A percentile compares a stretch with the other conserved stretches of the same genome.
phyloP scores from a whole-genome alignment of 148 eudicot genomes.

The Dysphania ambrosioides region DNA sequence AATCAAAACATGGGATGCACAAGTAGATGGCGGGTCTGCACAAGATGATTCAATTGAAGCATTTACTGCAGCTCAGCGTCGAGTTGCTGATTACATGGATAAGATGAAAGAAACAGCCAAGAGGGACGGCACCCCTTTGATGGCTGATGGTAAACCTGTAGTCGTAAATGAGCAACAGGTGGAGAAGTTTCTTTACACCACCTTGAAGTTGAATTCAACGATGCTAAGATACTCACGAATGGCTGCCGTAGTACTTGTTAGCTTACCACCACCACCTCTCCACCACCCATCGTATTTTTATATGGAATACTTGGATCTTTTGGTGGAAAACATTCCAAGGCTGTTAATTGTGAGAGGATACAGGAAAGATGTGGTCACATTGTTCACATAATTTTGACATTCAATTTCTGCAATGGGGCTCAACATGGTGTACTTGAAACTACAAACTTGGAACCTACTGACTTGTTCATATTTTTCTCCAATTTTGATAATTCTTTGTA shows the following conservation, averaged over 20 bases:
- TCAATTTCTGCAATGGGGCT: conserved; percentile 3
- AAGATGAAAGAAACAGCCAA: conserved; percentile 59
- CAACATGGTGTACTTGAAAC: not conserved
- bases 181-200: conserved; percentile 86
- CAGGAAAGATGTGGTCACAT: conserved; percentile 85
- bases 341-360: conserved; percentile 90
- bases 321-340: conserved; percentile 97
- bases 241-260: conserved; percentile 95
- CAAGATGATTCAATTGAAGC: conserved; percentile 86
- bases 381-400: conserved; percentile 60
- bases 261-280: conserved; percentile 85
- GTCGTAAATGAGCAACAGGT: conserved; percentile 84
- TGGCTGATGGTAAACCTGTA: conserved; percentile 80
- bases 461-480: conserved; percentile 20
- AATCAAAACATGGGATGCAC: conserved; percentile 83
- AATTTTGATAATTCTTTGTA: conserved; percentile 16
- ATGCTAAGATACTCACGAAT: conserved; percentile 81
- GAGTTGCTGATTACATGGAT: conserved; percentile 56
- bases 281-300: conserved; percentile 81
- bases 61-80: conserved; percentile 56
- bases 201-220: conserved; percentile 76
- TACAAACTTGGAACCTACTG: not conserved
- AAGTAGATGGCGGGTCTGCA: conserved; percentile 48
- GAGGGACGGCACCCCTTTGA: conserved; percentile 51
- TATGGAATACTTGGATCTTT: conserved; percentile 96